A percentile compares a stretch with the other conserved stretches of the same genome.
Conservation (phyloP, 2,329 filamentous ascomycete species). For the Pseudogymnoascus sp. region DNA sequence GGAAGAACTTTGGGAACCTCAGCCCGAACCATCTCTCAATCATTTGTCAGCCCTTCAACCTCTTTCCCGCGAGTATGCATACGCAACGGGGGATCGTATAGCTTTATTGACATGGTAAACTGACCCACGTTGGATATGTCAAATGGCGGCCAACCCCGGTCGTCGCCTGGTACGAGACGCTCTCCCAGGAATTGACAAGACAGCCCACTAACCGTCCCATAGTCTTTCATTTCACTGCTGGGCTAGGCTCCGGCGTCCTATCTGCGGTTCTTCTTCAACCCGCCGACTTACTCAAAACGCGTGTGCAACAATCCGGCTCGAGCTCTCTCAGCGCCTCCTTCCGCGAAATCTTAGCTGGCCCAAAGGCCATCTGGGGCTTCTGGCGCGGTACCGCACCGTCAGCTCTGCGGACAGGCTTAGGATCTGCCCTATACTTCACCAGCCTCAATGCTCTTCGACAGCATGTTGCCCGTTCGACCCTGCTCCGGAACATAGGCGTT, state of each 20-base stretch:
- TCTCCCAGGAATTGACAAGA: not conserved
- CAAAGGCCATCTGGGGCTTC: conserved; percentile 58
- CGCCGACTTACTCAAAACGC: conserved; percentile 91
- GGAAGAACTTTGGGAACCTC: not conserved
- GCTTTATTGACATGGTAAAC: conserved; percentile 5
- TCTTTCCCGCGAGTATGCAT: conserved; percentile 1
- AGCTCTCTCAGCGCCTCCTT: conserved; percentile 63
- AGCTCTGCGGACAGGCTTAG: conserved; percentile 86
- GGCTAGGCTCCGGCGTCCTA: conserved; percentile 77
- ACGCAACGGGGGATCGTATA: not conserved
- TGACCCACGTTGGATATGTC: conserved; percentile 35
- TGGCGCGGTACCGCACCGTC: conserved; percentile 93
- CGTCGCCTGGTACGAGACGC: conserved; percentile 39
- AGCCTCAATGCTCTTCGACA: conserved; percentile 78
- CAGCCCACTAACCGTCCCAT: conserved; percentile 7
- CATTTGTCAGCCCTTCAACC: not conserved
- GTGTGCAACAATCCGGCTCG: conserved; percentile 78
- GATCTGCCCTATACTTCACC: conserved; percentile 90
- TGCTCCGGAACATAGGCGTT: conserved; percentile 30
- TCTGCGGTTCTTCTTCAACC: conserved; percentile 90
- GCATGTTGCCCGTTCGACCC: conserved; percentile 43
- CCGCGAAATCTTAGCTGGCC: conserved; percentile 60
- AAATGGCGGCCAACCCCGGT: conserved; percentile 41
- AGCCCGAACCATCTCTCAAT: not conserved
- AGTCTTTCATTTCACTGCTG: conserved; percentile 84